Conservation (phyloP, 805 yeast species). For the Cyberlindnera mycetangii region DNA sequence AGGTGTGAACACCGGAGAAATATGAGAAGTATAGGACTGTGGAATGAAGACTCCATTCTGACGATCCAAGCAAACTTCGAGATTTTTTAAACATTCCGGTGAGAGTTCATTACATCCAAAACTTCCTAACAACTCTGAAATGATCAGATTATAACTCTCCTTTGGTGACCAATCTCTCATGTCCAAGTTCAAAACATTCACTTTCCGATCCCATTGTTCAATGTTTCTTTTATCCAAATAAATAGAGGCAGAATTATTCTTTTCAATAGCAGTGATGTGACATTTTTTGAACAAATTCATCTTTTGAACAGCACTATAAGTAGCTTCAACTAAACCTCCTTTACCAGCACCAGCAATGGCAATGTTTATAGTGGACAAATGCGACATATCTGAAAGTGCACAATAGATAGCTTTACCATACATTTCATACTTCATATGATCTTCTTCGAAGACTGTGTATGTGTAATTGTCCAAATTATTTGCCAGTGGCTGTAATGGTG, state of each 20-base stretch:
- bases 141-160: constrained; percentile 50
- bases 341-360: constrained; percentile 85
- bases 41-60: constrained; percentile 59
- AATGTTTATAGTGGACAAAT: constrained; percentile 33
- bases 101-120: constrained; percentile 90
- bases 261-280: constrained; percentile 64
- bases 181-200: constrained; percentile 55
- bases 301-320: constrained; percentile 39
- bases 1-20: constrained; percentile 70
- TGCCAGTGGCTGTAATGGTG: constrained; percentile 73
- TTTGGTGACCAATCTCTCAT: constrained; percentile 48
- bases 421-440: constrained; percentile 60
- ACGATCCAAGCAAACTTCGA: constrained; percentile 38
- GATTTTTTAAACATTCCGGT: constrained; percentile 69
- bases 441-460: constrained; percentile 71
- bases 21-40: constrained; percentile 49
- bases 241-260: constrained; percentile 58
- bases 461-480: constrained; percentile 54
- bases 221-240: constrained; percentile 47
- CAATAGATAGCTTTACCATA: constrained; percentile 37
- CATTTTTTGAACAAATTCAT: constrained; percentile 26
- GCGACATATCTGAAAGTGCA: constrained; percentile 26
- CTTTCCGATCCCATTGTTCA: constrained; percentile 49
- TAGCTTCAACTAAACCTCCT: constrained; percentile 71
- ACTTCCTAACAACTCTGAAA: constrained; percentile 85